Evolutionary conservation across 768 basidiomycete species (phyloP), one percentile per base, ranked within the genome.

Genomic region (Tricholomella constricta): DNA sequence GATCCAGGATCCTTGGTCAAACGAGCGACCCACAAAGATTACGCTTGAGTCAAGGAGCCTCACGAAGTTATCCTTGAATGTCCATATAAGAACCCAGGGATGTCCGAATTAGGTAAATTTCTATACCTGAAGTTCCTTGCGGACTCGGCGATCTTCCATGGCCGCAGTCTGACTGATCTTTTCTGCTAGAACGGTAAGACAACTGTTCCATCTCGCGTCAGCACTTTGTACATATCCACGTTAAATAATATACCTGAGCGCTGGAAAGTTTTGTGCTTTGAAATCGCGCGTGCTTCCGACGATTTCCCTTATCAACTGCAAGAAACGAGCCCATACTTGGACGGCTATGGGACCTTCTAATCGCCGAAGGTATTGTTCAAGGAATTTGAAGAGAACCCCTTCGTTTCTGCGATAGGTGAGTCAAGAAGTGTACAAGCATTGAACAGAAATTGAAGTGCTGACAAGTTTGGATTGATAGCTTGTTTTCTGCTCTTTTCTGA

Each of bases 341-440:
- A 94, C 78, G 3, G 92, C 95, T 31, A 97, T 73, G 0, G 97
- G 92, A 0, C 93, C 92, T 68, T 98, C 97, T 36, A 98, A 69
- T 9, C 86, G 82, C 15, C 72, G 72, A 25, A 98, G 67, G 64
- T 98, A 98, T 49, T 84, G 84, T 64, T 98, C 94, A 41, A 98
- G 74, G 66, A 98, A 98, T 26, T 78, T 82, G 76, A 92, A 94
- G n/a, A 94, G 63, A 14, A 78, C 77, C 3, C 72, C 69, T 54
- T 94, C 91, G 32, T 82, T 79, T 53, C 93, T 95, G 52, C 10
- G 26, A 59, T 42, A 29, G 41, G n/a, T 56, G 14, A 40, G 22
- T 61, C 20, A 48, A 19, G 43, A 48, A 43, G 6, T 20, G 8
- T 20, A 6, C 20, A 4, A 41, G 23, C 41, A n/a, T n/a, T n/a